A percentile compares a stretch with the other conserved stretches of the same genome.
Conservation (phyloP, 2,329 filamentous ascomycete species). For the Zymoseptoria brevis region DNA sequence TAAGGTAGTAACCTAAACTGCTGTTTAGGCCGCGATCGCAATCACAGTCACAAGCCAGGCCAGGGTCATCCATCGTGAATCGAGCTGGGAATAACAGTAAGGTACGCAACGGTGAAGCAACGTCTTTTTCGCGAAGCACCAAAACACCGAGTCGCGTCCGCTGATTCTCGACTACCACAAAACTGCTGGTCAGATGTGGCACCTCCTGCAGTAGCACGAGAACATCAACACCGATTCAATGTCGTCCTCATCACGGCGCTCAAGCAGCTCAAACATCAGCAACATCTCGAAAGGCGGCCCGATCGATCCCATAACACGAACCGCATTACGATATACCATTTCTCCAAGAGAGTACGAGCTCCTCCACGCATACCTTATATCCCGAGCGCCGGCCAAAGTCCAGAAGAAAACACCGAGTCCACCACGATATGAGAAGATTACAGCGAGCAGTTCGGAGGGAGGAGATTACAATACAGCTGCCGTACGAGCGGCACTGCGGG, state of each 20-base stretch:
- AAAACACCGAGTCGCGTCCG: background rate
- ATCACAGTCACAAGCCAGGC: background rate
- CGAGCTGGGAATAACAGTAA: background rate
- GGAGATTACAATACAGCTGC: slow-evolving; percentile 41
- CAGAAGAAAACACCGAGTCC: slow-evolving; percentile 47
- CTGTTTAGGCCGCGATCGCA: no score
- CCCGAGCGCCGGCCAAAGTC: slow-evolving; percentile 54
- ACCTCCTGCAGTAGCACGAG: background rate
- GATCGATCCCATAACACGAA: slow-evolving; percentile 68
- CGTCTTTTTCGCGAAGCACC: background rate
- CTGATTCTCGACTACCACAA: background rate
- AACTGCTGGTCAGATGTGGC: background rate
- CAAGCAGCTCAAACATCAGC: slow-evolving; percentile 12
- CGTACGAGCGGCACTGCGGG: slow-evolving; percentile 38
- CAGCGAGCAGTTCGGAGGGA: slow-evolving; percentile 20
- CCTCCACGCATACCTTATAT: slow-evolving; percentile 75
- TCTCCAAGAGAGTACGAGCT: slow-evolving; percentile 80
- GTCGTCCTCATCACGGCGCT: slow-evolving; percentile 6
- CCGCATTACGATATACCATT: slow-evolving; percentile 74
- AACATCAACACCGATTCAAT: background rate
- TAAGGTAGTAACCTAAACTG: no score
- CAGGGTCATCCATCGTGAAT: background rate
- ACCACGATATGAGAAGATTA: slow-evolving; percentile 44
- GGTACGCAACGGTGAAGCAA: background rate
- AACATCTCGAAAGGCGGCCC: slow-evolving; percentile 16